Conservation (phyloP, 345 rosid genomes). For the Bruguiera parviflora region DNA sequence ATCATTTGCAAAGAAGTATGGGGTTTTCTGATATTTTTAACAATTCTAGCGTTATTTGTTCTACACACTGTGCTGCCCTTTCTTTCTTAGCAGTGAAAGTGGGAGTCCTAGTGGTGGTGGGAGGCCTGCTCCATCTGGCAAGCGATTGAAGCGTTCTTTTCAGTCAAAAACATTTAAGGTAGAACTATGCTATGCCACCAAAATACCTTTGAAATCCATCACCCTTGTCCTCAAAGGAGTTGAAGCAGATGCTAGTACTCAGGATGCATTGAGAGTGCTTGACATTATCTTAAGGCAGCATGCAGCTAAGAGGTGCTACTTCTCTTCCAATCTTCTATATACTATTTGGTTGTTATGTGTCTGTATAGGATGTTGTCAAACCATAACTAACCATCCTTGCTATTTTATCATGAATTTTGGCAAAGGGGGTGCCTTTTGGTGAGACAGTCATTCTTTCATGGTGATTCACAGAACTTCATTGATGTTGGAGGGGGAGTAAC, state of each 20-base stretch:
- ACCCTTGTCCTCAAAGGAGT: conserved; percentile 45
- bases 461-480: conserved; percentile 38
- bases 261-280: conserved; percentile 77
- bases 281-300: conserved; percentile 78
- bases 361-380: background rate
- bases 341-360: conserved; percentile 9
- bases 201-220: conserved; percentile 55
- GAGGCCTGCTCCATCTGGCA: conserved; percentile 34
- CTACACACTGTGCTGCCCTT: conserved; percentile 11
- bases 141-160: conserved; percentile 57
- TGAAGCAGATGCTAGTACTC: conserved; percentile 42
- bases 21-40: conserved; percentile 11
- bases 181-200: conserved; percentile 51
- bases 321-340: conserved; percentile 5
- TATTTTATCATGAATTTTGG: conserved; percentile 11
- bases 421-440: conserved; percentile 84
- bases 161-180: conserved; percentile 53
- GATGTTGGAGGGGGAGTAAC: conserved; percentile 71
- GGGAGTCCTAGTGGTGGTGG: conserved; percentile 31
- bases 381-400: background rate
- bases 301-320: conserved; percentile 58
- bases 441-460: conserved; percentile 74
- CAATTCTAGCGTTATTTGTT: background rate
- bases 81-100: conserved; percentile 26
- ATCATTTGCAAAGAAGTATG: conserved; percentile 52